A percentile compares a stretch with the other conserved stretches of the same genome.
phyloP scores from a whole-genome alignment of 1,139 yeast species.

The Blastobotrys elegans region DNA sequence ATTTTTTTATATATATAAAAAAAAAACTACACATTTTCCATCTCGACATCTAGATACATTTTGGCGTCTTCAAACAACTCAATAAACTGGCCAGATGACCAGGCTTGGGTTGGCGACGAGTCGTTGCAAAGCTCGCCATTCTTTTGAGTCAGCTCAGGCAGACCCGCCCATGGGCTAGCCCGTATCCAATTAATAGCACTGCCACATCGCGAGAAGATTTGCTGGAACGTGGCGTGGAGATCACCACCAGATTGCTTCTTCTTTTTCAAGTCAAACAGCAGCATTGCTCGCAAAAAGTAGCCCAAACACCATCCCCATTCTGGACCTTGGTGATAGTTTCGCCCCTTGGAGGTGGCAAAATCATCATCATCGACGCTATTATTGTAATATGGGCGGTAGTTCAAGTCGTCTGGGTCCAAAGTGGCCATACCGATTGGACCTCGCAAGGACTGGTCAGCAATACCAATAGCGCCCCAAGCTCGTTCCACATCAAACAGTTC shows the following conservation, averaged over 20 bases:
- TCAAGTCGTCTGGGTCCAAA: constrained; percentile 85
- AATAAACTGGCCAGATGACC: constrained; percentile 84
- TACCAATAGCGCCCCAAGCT: constrained; percentile 58
- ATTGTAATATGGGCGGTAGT: constrained; percentile 82
- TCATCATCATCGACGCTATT: constrained; percentile 78
- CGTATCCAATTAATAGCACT: constrained; percentile 67
- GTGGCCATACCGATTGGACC: constrained; percentile 94
- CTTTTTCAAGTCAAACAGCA: constrained; percentile 45
- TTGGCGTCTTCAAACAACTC: constrained; percentile 65
- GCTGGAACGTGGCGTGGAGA: constrained; percentile 38
- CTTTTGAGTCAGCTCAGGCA: constrained; percentile 87
- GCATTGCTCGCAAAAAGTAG: constrained; percentile 73
- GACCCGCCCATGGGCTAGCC: constrained; percentile 84
- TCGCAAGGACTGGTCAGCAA: constrained; percentile 68
- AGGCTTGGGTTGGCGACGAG: constrained; percentile 94
- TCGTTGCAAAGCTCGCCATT: constrained; percentile 77
- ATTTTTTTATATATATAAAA: too few species aligned
- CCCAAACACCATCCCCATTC: constrained; percentile 97
- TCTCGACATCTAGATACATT: not conserved
- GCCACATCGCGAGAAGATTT: constrained; percentile 48
- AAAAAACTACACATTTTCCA: not conserved
- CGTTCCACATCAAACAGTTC: constrained; percentile 65
- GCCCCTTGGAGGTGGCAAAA: constrained; percentile 89
- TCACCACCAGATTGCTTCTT: constrained; percentile 18
- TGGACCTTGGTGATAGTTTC: constrained; percentile 98